Percentiles rank a stretch among this genome's conserved stretches.
Evolutionary conservation across 306 rosid genomes (phyloP).

Genomic region (Oxytropis ochrocephala): DNA sequence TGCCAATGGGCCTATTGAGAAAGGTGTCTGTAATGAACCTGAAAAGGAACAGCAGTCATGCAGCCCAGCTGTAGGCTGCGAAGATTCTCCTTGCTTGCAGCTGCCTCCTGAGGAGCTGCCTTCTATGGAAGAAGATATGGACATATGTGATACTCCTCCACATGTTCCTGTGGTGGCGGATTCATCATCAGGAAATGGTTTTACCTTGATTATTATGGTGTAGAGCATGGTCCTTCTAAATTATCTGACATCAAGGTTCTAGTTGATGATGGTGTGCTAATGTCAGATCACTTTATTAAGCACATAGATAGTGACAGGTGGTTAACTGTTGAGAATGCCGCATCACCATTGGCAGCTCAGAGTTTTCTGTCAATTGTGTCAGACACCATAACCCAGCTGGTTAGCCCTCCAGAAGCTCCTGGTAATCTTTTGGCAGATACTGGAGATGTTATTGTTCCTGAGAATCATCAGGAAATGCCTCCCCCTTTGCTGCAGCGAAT

Average conservation of each 20-base stretch:
- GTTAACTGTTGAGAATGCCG: conserved; percentile 93
- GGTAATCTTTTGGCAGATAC: conserved; percentile 77
- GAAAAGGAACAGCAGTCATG: conserved; percentile 46
- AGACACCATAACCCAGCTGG: conserved; percentile 72
- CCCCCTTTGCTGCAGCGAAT: conserved; percentile 15
- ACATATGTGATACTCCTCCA: conserved; percentile 97
- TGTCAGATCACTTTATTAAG: conserved; percentile 88
- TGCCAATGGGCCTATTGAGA: conserved; percentile 36
- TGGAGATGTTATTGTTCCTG: conserved; percentile 40
- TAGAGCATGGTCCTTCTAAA: conserved; percentile 78
- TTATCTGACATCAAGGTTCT: conserved; percentile 71
- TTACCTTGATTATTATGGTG: conserved; percentile 82
- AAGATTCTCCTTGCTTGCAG: conserved; percentile 40
- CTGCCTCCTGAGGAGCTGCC: conserved; percentile 64
- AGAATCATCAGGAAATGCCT: conserved; percentile 33
- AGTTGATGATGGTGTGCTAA: conserved; percentile 73
- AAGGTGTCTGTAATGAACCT: conserved; percentile 30
- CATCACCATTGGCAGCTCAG: conserved; percentile 63
- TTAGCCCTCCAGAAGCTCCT: conserved; percentile 94
- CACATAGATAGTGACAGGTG: conserved; percentile 90
- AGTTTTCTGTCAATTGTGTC: conserved; percentile 66
- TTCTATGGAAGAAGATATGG: conserved; percentile 99
- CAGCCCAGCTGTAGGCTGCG: conserved; percentile 47
- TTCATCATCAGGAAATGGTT: conserved; percentile 75
- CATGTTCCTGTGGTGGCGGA: conserved; percentile 65